Evolutionary conservation across 257 asterid species (phyloP).

Genomic region (Phtheirospermum japonicum): DNA sequence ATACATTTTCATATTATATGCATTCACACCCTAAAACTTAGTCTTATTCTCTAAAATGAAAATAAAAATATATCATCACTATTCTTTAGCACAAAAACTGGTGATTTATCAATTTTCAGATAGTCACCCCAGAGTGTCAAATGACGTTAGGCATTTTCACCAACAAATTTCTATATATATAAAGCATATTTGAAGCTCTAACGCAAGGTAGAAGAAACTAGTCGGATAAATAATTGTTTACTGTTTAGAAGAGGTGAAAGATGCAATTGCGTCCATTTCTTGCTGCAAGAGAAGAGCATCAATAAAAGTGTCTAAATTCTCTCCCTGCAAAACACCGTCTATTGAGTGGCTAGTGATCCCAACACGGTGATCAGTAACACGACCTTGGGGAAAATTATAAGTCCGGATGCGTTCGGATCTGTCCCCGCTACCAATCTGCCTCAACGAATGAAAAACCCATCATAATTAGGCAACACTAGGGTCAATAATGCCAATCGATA

Average conservation of each 20-base stretch:
- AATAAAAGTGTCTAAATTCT: slow-evolving; percentile 62
- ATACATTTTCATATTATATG: no score
- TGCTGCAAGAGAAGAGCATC: slow-evolving; percentile 88
- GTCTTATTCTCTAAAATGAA: no score
- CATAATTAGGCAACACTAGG: neutral
- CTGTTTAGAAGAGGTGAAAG: slow-evolving; percentile 55
- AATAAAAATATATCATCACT: no score
- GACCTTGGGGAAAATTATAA: slow-evolving; percentile 95
- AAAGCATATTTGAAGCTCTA: no score
- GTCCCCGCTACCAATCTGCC: slow-evolving; percentile 95
- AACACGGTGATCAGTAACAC: slow-evolving; percentile 95
- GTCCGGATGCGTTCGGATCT: slow-evolving; percentile 98
- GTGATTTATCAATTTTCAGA: no score
- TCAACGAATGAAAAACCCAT: slow-evolving; percentile 24
- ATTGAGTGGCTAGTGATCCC: slow-evolving; percentile 81
- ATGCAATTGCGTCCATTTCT: slow-evolving; percentile 86
- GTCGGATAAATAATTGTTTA: no score
- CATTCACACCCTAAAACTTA: no score
- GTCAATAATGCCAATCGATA: neutral
- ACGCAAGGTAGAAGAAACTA: no score
- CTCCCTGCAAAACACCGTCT: slow-evolving; percentile 81
- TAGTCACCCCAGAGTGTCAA: no score
- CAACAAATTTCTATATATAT: no score
- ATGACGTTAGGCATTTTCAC: no score
- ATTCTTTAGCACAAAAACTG: no score